Evolutionary conservation across 306 rosid species (phyloP).

Genomic region (Fragaria ananassa): DNA sequence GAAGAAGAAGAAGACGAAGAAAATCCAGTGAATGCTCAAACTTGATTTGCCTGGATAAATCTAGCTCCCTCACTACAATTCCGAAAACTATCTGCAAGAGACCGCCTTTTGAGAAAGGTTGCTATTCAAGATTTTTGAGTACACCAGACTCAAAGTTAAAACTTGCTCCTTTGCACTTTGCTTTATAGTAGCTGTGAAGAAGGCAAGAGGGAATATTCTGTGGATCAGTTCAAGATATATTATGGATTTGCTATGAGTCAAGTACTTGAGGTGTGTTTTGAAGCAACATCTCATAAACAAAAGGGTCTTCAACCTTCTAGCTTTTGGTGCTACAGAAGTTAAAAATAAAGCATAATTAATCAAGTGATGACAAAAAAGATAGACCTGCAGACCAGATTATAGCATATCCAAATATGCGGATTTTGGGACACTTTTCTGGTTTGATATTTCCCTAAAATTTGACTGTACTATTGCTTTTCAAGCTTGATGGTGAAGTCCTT

Average conservation of each 20-base stretch:
- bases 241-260: not conserved
- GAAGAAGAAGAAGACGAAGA: not conserved
- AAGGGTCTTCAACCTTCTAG: slow-evolving; percentile 2
- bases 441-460: not conserved
- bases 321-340: not conserved
- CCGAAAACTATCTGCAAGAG: not conserved
- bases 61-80: not conserved
- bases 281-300: slow-evolving; percentile 5
- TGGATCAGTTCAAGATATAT: not conserved
- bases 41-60: not conserved
- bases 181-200: not conserved
- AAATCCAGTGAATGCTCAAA: not conserved
- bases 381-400: not conserved
- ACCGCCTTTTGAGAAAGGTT: not conserved
- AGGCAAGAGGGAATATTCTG: not conserved
- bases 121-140: slow-evolving; percentile 25
- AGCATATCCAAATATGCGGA: not conserved
- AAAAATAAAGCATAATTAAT: not conserved
- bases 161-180: slow-evolving; percentile 21
- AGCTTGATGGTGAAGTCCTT: not conserved
- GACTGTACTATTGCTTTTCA: not conserved
- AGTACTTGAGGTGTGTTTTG: not conserved
- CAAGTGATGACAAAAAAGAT: not conserved
- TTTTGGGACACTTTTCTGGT: not conserved
- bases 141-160: slow-evolving; percentile 20